phyloP scores from a whole-genome alignment of 306 rosid species.

The Ziziphus jujuba region DNA sequence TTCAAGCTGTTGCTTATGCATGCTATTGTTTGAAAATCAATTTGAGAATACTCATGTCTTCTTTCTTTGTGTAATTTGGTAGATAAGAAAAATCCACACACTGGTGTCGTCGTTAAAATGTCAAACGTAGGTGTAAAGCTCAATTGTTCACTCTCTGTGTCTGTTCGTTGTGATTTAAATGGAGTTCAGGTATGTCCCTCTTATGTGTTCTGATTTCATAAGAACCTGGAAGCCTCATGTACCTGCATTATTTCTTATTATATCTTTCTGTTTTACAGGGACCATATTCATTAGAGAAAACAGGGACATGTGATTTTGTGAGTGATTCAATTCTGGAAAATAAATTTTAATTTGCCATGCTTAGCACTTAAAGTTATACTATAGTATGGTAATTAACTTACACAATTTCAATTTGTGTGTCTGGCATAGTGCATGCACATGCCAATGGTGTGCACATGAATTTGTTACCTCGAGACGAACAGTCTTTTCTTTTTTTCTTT shows the following conservation, averaged over 20 bases:
- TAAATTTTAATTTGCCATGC: constrained; percentile 15
- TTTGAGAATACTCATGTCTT: constrained; percentile 18
- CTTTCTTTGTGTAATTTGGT: constrained; percentile 34
- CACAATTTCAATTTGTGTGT: too few relatives aligned
- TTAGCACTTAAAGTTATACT: neutral
- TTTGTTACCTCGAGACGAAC: too few relatives aligned
- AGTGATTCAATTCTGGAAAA: constrained; percentile 40
- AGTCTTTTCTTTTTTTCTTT: too few relatives aligned
- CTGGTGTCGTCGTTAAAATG: constrained; percentile 80
- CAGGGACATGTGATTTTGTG: constrained; percentile 77
- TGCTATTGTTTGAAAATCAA: constrained; percentile 16
- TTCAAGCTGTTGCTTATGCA: constrained; percentile 7
- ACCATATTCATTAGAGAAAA: constrained; percentile 51
- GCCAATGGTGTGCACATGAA: too few relatives aligned
- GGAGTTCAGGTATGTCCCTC: constrained; percentile 54
- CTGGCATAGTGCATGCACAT: too few relatives aligned
- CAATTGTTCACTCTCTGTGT: constrained; percentile 87
- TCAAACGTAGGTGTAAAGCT: constrained; percentile 44
- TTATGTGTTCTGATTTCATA: too few relatives aligned
- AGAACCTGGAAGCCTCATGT: constrained; percentile 18
- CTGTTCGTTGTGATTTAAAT: constrained; percentile 64
- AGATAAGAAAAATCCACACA: constrained; percentile 73
- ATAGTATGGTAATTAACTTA: neutral
- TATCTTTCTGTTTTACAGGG: constrained; percentile 53
- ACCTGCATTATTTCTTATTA: constrained; percentile 19